These are phyloP conservation scores for Chimonanthus salicifolius DNA, from an alignment of 164 flowering plant genomes.

Conservation along the genomic window DNA sequence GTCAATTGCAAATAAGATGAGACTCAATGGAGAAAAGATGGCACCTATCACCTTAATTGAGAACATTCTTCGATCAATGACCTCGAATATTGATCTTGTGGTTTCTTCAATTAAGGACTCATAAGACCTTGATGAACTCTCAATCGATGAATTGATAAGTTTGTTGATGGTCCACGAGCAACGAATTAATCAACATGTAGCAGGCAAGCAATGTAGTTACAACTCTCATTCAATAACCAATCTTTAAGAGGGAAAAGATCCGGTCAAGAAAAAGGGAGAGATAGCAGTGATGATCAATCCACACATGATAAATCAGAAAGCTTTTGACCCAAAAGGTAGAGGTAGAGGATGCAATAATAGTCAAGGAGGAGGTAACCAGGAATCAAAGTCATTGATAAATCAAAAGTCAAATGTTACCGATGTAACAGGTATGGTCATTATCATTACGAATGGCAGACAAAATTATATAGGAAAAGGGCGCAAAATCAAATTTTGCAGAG, in stretches of 20 bases:
- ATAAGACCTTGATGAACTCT: not conserved
- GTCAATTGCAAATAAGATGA: not conserved
- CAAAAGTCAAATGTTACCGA: constrained; percentile 15
- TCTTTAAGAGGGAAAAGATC: not conserved
- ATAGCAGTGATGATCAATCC: too few species aligned
- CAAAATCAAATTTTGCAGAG: constrained; percentile 5
- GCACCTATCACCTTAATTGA: not conserved
- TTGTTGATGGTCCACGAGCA: not conserved
- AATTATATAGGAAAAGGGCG: constrained; percentile 6
- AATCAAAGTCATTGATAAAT: constrained; percentile 7
- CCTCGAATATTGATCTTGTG: not conserved
- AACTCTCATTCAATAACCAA: not conserved
- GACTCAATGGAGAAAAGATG: not conserved
- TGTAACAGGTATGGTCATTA: constrained; percentile 18
- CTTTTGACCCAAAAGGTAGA: not conserved
- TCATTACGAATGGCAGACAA: constrained; percentile 5
- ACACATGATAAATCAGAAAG: too few species aligned
- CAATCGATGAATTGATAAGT: not conserved
- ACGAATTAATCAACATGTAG: not conserved
- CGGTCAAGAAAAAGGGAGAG: not conserved
- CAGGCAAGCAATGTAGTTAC: not conserved
- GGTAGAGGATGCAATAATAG: not conserved
- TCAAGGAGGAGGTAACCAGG: not conserved
- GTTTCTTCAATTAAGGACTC: not conserved
- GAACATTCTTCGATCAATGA: not conserved